A percentile compares a stretch with the other conserved stretches of the same genome.
Evolutionary conservation across 2,329 filamentous ascomycete species (phyloP).

Genomic region (Chaetomium strumarium): DNA sequence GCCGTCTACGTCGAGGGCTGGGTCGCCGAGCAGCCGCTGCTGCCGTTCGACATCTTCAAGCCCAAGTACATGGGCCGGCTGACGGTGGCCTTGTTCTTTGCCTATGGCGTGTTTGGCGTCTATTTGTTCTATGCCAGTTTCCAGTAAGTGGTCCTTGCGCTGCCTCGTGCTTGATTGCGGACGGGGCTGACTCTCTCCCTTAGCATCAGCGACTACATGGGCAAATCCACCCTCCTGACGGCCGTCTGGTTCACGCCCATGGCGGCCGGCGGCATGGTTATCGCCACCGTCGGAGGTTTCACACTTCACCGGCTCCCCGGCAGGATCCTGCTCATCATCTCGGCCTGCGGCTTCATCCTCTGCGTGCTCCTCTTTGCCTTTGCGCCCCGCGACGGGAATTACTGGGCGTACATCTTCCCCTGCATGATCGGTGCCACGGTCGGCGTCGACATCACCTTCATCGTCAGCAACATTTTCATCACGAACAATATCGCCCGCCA

Average conservation of each 20-base stretch:
- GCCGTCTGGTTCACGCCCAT: constrained; percentile 66
- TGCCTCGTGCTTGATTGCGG: constrained; percentile 16
- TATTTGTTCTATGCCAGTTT: constrained; percentile 65
- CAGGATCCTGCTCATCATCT: constrained; percentile 56
- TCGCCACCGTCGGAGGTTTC: constrained; percentile 57
- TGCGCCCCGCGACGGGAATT: constrained; percentile 53
- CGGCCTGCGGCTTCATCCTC: constrained; percentile 52
- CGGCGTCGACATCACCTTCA: constrained; percentile 70
- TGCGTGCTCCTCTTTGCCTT: constrained; percentile 58
- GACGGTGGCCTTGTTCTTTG: constrained; percentile 54
- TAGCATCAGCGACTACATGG: constrained; percentile 56
- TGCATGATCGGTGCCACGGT: constrained; percentile 63
- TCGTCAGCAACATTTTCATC: constrained; percentile 70
- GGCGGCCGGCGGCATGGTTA: constrained; percentile 59
- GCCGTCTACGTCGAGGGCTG: constrained; percentile 69
- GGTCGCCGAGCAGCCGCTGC: constrained; percentile 60
- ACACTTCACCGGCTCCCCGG: constrained; percentile 62
- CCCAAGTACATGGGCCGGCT: constrained; percentile 64
- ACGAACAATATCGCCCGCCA: constrained; percentile 62
- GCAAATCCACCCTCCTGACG: constrained; percentile 53
- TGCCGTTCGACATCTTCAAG: constrained; percentile 64
- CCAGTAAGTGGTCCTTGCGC: constrained; percentile 48
- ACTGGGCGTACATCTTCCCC: constrained; percentile 72
- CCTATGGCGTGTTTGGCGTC: constrained; percentile 63
- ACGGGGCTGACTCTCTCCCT: not conserved